These are phyloP conservation scores for Sambucus nigra DNA, from an alignment of 129 eudicot genomes.

Conservation along the genomic window DNA sequence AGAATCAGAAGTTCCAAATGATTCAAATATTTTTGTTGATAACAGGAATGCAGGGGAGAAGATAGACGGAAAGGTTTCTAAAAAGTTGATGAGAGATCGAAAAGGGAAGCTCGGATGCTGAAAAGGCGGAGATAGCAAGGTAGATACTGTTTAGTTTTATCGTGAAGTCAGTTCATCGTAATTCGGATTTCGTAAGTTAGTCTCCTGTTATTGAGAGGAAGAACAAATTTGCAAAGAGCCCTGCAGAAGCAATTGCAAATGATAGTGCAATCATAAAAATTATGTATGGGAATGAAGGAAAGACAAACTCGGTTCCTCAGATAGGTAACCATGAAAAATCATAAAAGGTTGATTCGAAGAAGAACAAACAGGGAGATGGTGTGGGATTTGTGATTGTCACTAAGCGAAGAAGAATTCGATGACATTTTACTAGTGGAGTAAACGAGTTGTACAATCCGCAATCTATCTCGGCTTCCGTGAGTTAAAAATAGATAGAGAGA, in stretches of 20 bases:
- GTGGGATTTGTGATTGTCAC: slow-evolving; percentile 90
- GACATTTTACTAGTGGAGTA: slow-evolving; percentile 50
- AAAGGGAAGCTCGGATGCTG: too few species aligned
- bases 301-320: slow-evolving; percentile 14
- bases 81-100: too few species aligned
- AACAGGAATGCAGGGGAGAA: too few species aligned
- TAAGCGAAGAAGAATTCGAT: slow-evolving; percentile 77
- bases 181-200: too few species aligned
- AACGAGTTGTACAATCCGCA: slow-evolving; percentile 66
- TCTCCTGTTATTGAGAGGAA: slow-evolving; percentile 31
- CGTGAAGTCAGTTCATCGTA: too few species aligned
- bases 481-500: slow-evolving; percentile 39
- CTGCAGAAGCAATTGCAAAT: slow-evolving; percentile 59
- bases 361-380: slow-evolving; percentile 48
- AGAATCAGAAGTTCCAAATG: too few species aligned
- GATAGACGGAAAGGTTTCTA: too few species aligned
- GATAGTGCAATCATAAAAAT: slow-evolving; percentile 76
- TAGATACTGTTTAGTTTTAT: too few species aligned
- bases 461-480: slow-evolving; percentile 80
- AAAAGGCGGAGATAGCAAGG: too few species aligned
- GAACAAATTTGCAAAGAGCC: slow-evolving; percentile 24
- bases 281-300: slow-evolving; percentile 49
- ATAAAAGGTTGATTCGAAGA: slow-evolving; percentile 13
- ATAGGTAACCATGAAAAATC: slow-evolving; percentile 8
- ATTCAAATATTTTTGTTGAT: too few species aligned